Evolutionary conservation across 768 basidiomycete genomes (phyloP).

Genomic region (Phaeotremella skinneri): DNA sequence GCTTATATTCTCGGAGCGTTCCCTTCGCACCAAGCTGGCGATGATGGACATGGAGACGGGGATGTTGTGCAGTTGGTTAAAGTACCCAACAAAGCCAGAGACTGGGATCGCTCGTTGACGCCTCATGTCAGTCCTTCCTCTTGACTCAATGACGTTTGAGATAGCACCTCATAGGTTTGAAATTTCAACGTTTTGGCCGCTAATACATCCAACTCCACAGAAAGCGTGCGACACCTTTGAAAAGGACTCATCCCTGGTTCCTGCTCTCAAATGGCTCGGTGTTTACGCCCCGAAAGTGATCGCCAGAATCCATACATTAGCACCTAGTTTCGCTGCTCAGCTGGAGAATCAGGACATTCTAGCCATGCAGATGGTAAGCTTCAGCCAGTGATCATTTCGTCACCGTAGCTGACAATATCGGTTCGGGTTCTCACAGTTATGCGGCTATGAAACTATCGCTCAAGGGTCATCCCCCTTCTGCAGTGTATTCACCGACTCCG

Average conservation of each 20-base stretch:
- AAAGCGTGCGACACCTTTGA: conserved; percentile 54
- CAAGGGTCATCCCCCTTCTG: conserved; percentile 48
- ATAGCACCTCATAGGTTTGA: background rate
- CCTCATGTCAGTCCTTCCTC: conserved; percentile 44
- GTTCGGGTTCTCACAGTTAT: conserved; percentile 30
- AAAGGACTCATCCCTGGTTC: conserved; percentile 48
- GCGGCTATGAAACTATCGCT: conserved; percentile 52
- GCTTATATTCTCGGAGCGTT: conserved; percentile 52
- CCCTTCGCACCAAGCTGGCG: conserved; percentile 51
- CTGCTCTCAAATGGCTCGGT: conserved; percentile 50
- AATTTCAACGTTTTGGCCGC: background rate
- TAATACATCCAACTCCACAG: conserved; percentile 8
- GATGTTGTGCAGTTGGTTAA: conserved; percentile 50
- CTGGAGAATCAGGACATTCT: conserved; percentile 50
- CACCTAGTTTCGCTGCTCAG: conserved; percentile 36
- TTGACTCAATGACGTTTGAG: background rate
- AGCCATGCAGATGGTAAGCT: conserved; percentile 52
- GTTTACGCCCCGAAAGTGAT: conserved; percentile 44
- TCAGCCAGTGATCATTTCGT: background rate
- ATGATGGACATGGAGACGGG: conserved; percentile 52
- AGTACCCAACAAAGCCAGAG: conserved; percentile 51
- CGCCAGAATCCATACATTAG: conserved; percentile 25
- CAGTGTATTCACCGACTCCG: conserved; percentile 51
- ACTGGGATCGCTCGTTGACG: conserved; percentile 52
- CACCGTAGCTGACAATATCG: background rate